These are phyloP conservation scores for Bolboschoenus planiculmis DNA, from an alignment of 176 grass and related monocot genomes.

Conservation along the genomic window DNA sequence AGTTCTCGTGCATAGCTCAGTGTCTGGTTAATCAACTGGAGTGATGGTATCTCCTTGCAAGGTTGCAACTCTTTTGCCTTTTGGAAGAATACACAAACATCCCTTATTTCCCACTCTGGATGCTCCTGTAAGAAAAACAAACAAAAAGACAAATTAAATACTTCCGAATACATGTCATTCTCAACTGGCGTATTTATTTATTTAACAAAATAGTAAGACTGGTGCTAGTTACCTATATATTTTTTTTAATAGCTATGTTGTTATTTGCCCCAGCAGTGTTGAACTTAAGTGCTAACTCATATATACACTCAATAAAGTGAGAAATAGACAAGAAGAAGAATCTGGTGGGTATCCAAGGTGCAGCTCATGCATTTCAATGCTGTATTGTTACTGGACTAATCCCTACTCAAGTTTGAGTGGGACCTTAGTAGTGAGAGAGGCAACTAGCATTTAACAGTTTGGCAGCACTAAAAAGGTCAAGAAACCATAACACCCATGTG, in stretches of 20 bases:
- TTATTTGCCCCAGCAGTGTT: not conserved
- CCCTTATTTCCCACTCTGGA: constrained; percentile 80
- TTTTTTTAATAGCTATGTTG: not conserved
- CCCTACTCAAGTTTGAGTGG: not conserved
- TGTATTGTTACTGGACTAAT: not conserved
- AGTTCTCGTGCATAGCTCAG: constrained; percentile 64
- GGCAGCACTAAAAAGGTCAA: not conserved
- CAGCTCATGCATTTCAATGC: not conserved
- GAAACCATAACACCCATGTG: not conserved
- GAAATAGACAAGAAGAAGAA: not conserved
- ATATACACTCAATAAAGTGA: not conserved
- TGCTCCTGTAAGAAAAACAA: constrained; percentile 51
- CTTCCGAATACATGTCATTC: too few species aligned
- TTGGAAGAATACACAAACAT: constrained; percentile 61
- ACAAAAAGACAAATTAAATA: not conserved
- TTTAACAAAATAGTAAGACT: too few species aligned
- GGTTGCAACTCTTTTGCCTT: constrained; percentile 82
- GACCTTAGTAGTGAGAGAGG: not conserved
- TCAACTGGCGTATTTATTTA: too few species aligned
- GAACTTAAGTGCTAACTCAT: not conserved
- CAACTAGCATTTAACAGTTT: not conserved
- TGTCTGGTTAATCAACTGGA: constrained; percentile 57
- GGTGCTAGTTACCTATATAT: not conserved
- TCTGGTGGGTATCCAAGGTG: not conserved
- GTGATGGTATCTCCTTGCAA: constrained; percentile 80